A percentile compares a stretch with the other conserved stretches of the same genome.
phyloP scores from a whole-genome alignment of 352 stramenopile genomes.

The Globisporangium ultimum region DNA sequence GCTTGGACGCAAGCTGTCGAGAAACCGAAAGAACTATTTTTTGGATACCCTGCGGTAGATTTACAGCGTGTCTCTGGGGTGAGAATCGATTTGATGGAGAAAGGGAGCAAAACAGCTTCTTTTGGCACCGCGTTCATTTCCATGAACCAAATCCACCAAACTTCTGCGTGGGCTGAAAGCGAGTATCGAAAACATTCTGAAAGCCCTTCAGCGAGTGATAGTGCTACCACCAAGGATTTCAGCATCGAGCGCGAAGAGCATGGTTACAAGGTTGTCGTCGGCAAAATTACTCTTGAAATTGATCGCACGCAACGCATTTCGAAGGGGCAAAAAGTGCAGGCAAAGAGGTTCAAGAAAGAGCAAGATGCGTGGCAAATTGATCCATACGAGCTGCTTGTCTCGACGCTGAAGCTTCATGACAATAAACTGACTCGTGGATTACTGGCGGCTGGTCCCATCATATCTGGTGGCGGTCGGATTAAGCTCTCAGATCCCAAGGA shows the following conservation, averaged over 20 bases:
- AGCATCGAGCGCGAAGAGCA: constrained; percentile 25
- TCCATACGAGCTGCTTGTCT: constrained; percentile 37
- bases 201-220: neutral
- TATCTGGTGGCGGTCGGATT: constrained; percentile 22
- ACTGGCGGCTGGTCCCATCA: constrained; percentile 24
- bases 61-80: constrained; percentile 41
- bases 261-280: constrained; percentile 25
- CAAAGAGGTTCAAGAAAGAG: constrained; percentile 25
- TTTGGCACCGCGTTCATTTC: constrained; percentile 40
- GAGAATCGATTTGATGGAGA: constrained; percentile 27
- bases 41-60: constrained; percentile 36
- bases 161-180: constrained; percentile 11
- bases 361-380: constrained; percentile 48
- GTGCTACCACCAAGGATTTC: constrained; percentile 15
- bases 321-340: constrained; percentile 23
- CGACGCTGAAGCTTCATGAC: constrained; percentile 35
- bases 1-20: constrained; percentile 6
- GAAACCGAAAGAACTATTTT: constrained; percentile 15
- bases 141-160: constrained; percentile 21
- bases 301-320: constrained; percentile 20
- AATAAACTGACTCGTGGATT: constrained; percentile 45
- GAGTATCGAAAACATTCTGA: neutral
- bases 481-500: constrained; percentile 30
- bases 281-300: constrained; percentile 46
- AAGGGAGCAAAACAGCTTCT: constrained; percentile 17